These are phyloP conservation scores for Tolypocladium tundrense DNA, from an alignment of 2,329 filamentous ascomycete species.

Conservation along the genomic window DNA sequence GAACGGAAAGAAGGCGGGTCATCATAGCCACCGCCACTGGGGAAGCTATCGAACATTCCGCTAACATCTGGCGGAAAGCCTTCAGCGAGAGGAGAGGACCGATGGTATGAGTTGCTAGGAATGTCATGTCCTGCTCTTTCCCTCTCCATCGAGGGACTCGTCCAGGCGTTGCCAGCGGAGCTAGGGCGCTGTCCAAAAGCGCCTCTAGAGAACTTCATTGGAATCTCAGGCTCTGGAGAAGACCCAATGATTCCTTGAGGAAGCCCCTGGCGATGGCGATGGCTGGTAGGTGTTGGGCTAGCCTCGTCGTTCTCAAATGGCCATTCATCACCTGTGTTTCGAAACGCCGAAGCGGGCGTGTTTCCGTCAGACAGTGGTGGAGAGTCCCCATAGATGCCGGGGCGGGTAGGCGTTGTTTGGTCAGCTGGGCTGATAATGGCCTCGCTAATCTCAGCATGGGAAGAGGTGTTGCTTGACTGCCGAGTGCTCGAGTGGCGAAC, in stretches of 20 bases:
- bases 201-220: neutral
- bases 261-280: neutral
- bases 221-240: neutral
- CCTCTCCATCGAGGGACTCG: neutral
- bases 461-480: conserved; percentile 5
- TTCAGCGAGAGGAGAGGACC: neutral
- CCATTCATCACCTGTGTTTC: neutral
- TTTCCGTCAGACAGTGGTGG: neutral
- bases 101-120: neutral
- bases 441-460: neutral
- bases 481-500: conserved; percentile 7
- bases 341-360: neutral
- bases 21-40: neutral
- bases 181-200: neutral
- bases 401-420: neutral
- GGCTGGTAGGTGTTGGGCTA: neutral
- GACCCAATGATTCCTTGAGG: neutral
- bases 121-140: neutral
- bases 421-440: conserved; percentile 2
- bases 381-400: neutral
- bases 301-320: neutral
- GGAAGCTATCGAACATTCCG: neutral
- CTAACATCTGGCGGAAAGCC: conserved; percentile 1
- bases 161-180: neutral
- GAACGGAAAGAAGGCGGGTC: neutral